phyloP scores from a whole-genome alignment of 495 filamentous ascomycete genomes.

The Penicillium pulvis region DNA sequence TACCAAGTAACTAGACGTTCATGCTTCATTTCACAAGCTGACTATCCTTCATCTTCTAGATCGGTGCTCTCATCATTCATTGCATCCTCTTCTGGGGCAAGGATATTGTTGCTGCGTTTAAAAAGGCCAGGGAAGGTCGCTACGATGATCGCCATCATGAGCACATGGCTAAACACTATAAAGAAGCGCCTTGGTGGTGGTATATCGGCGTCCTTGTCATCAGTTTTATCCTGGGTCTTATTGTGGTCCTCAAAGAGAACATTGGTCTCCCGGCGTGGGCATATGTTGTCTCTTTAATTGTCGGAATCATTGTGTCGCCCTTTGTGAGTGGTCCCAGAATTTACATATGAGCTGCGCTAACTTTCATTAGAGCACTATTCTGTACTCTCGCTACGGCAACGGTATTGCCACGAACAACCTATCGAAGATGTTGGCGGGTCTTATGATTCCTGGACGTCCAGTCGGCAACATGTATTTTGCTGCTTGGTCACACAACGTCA shows the following conservation, averaged over 20 bases:
- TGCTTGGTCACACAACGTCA: constrained; percentile 41
- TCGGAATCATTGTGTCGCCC: constrained; percentile 34
- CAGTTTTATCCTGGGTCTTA: constrained; percentile 52
- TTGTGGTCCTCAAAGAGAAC: constrained; percentile 46
- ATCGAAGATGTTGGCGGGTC: constrained; percentile 41
- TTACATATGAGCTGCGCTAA: background rate
- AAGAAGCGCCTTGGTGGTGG: constrained; percentile 59
- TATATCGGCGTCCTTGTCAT: constrained; percentile 46
- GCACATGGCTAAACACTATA: constrained; percentile 47
- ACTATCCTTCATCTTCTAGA: constrained; percentile 16
- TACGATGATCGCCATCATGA: constrained; percentile 51
- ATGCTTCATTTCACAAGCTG: background rate
- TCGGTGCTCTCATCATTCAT: constrained; percentile 38
- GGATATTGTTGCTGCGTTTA: constrained; percentile 33
- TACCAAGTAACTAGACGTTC: background rate
- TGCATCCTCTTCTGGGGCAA: constrained; percentile 40
- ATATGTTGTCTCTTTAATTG: constrained; percentile 47
- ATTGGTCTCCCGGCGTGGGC: constrained; percentile 58
- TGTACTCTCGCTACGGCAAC: constrained; percentile 38
- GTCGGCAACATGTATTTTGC: constrained; percentile 49
- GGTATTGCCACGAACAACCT: constrained; percentile 43
- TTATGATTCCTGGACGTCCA: constrained; percentile 45
- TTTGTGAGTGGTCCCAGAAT: constrained; percentile 26
- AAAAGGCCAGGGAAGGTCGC: constrained; percentile 27
- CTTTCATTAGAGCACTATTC: constrained; percentile 27